phyloP scores from a whole-genome alignment of 495 filamentous ascomycete species.

The Aspergillus egyptiacus region DNA sequence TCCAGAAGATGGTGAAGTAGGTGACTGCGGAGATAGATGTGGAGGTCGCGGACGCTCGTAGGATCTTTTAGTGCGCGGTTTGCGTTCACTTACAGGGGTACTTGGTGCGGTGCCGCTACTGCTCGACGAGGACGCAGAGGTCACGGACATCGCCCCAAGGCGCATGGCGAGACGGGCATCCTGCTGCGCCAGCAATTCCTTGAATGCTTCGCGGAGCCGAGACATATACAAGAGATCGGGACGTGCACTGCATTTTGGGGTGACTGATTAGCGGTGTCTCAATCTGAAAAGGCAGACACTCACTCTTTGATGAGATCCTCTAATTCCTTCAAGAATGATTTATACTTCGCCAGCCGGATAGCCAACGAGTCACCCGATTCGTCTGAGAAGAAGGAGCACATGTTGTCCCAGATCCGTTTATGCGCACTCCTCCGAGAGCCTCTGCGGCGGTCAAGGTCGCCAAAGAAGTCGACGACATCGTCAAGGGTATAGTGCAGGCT shows the following conservation, averaged over 20 bases:
- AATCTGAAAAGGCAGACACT: constrained; percentile 14
- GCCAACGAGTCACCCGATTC: constrained; percentile 45
- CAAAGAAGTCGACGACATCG: constrained; percentile 48
- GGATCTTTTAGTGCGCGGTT: constrained; percentile 30
- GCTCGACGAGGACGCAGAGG: constrained; percentile 25
- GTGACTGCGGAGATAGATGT: constrained; percentile 27
- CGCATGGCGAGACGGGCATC: constrained; percentile 31
- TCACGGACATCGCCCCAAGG: constrained; percentile 33
- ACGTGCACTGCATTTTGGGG: constrained; percentile 22
- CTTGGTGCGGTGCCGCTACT: constrained; percentile 26
- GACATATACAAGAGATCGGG: constrained; percentile 26
- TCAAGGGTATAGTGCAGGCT: constrained; percentile 50
- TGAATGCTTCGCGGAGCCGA: constrained; percentile 31
- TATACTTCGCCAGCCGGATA: constrained; percentile 50
- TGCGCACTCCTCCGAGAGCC: constrained; percentile 35
- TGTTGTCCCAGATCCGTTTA: constrained; percentile 47
- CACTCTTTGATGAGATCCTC: constrained; percentile 43
- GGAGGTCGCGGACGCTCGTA: constrained; percentile 36
- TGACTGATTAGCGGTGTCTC: neutral
- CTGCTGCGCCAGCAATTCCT: constrained; percentile 33
- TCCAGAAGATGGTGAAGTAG: constrained; percentile 29
- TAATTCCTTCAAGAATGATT: constrained; percentile 45
- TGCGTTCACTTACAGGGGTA: constrained; percentile 29
- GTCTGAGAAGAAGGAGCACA: constrained; percentile 43
- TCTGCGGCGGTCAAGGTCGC: constrained; percentile 34